Evolutionary conservation across 2,329 filamentous ascomycete genomes (phyloP).

Genomic region (Fusarium devonianum): DNA sequence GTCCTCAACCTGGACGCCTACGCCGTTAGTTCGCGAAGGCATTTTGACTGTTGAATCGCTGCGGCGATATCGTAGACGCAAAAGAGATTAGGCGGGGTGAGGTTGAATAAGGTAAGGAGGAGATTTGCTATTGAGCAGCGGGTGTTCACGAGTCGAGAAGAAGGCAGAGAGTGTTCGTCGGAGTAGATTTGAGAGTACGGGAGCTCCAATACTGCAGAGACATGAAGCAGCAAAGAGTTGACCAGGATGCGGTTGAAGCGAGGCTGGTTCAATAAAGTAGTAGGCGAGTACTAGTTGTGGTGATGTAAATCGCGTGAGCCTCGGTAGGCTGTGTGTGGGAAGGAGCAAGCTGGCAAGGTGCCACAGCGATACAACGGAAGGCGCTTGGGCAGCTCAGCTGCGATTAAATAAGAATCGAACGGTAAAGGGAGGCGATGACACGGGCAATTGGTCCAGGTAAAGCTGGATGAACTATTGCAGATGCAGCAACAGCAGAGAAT

Average conservation of each 20-base stretch:
- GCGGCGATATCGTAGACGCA: not conserved
- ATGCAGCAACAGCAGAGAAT: conserved; percentile 4
- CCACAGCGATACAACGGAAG: conserved; percentile 1
- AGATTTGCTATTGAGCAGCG: conserved; percentile 26
- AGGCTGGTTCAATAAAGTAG: conserved; percentile 24
- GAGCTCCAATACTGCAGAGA: conserved; percentile 40
- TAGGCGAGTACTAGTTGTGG: too few species aligned
- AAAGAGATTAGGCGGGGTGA: not conserved
- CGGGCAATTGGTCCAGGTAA: not conserved
- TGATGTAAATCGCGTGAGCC: conserved; percentile 21
- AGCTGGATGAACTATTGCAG: conserved; percentile 5
- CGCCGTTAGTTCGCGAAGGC: conserved; percentile 65
- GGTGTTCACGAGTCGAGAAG: conserved; percentile 15
- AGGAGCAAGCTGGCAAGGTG: conserved; percentile 18
- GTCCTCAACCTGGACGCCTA: conserved; percentile 88
- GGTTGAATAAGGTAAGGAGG: conserved; percentile 5
- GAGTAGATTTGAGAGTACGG: conserved; percentile 12
- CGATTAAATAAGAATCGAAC: conserved; percentile 7
- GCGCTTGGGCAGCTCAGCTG: conserved; percentile 18
- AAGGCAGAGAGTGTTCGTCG: conserved; percentile 15
- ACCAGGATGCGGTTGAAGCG: not conserved
- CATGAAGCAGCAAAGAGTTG: conserved; percentile 28
- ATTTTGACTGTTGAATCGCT: conserved; percentile 43
- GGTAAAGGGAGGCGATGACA: conserved; percentile 14
- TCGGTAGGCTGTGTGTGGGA: conserved; percentile 23